These are phyloP conservation scores for Mortierella sp. DNA, from an alignment of 371 early-diverging fungal species.

Conservation along the genomic window DNA sequence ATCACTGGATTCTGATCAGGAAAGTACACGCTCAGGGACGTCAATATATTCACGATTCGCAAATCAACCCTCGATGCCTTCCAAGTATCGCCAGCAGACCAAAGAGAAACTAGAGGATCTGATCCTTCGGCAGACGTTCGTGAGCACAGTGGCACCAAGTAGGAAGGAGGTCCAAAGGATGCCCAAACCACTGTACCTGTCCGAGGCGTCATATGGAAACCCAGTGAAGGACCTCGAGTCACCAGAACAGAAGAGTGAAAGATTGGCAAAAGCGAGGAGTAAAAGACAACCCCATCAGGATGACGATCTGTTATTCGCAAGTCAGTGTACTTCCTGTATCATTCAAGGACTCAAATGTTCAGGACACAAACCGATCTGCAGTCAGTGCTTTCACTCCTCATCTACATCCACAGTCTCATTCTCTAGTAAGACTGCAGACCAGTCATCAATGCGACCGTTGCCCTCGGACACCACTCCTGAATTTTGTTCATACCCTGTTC, in stretches of 20 bases:
- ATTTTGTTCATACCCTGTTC: conserved; percentile 26
- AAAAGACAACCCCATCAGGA: not conserved
- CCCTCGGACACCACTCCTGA: not conserved
- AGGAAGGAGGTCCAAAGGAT: not conserved
- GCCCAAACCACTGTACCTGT: not conserved
- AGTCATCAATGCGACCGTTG: no score
- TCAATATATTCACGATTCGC: no score
- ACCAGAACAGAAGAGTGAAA: no score
- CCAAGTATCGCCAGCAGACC: no score
- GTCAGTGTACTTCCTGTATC: conserved; percentile 27
- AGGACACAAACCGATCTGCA: conserved; percentile 38
- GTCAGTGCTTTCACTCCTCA: conserved; percentile 30
- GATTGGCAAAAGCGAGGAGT: not conserved
- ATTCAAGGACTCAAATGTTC: conserved; percentile 38
- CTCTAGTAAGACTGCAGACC: not conserved
- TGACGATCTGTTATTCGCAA: no score
- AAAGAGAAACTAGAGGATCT: not conserved
- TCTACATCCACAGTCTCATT: conserved; percentile 7
- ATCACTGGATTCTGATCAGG: no score
- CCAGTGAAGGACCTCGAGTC: no score
- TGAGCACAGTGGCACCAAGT: not conserved
- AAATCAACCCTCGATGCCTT: no score
- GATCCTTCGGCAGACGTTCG: not conserved
- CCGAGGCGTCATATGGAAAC: not conserved
- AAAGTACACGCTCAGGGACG: no score